Evolutionary conservation across 2,329 filamentous ascomycete species (phyloP).

Genomic region (Ceratocystis huliohia): DNA sequence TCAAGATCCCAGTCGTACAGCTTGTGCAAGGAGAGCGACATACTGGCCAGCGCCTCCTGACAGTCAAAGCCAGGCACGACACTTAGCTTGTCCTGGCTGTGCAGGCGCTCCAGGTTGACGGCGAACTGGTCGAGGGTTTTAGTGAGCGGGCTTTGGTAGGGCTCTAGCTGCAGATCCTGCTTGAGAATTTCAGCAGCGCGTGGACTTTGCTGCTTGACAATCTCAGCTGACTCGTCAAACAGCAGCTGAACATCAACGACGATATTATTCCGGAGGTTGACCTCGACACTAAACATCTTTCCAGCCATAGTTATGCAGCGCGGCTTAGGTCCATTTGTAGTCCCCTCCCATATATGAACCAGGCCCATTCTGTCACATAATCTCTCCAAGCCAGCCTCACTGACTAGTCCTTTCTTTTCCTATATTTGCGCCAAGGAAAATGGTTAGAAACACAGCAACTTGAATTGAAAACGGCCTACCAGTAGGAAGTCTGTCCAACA

Average conservation of each 20-base stretch:
- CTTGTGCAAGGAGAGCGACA: constrained; percentile 56
- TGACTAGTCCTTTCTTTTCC: constrained; percentile 50
- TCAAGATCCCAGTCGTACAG: constrained; percentile 60
- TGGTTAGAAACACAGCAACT: not conserved
- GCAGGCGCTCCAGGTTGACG: constrained; percentile 56
- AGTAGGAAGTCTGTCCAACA: not conserved
- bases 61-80: constrained; percentile 56
- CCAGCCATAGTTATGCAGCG: constrained; percentile 45
- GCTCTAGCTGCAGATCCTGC: constrained; percentile 47
- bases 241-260: constrained; percentile 50
- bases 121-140: constrained; percentile 60
- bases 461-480: not conserved
- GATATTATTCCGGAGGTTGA: constrained; percentile 48
- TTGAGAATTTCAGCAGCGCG: constrained; percentile 54
- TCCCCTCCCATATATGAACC: constrained; percentile 48
- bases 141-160: constrained; percentile 51
- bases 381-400: constrained; percentile 61
- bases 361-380: constrained; percentile 55
- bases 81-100: constrained; percentile 59
- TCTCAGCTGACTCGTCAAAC: constrained; percentile 47
- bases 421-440: constrained; percentile 21
- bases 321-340: constrained; percentile 39
- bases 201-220: constrained; percentile 46
- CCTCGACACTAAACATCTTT: constrained; percentile 47
- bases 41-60: constrained; percentile 61